Evolutionary conservation across 768 basidiomycete genomes (phyloP).

Genomic region (Amanita brunnescens): DNA sequence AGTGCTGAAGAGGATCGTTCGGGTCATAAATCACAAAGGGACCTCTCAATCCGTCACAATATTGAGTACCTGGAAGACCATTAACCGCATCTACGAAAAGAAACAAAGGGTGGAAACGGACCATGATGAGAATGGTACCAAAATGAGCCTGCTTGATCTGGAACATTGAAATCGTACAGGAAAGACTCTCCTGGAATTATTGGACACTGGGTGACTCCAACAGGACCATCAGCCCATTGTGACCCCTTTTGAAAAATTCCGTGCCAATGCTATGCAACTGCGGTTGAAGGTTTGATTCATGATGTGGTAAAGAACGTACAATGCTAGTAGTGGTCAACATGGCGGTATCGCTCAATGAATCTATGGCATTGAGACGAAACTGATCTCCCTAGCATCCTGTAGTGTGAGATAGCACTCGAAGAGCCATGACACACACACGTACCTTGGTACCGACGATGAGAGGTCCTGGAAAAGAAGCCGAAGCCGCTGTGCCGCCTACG

Average conservation of each 20-base stretch:
- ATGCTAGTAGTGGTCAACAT: slow-evolving; percentile 33
- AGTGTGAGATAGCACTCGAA: background rate
- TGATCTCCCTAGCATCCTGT: slow-evolving; percentile 17
- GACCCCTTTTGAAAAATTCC: slow-evolving; percentile 35
- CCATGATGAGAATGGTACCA: slow-evolving; percentile 25
- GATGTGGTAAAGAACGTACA: slow-evolving; percentile 6
- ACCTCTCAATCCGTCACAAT: slow-evolving; percentile 19
- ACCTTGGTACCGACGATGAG: slow-evolving; percentile 25
- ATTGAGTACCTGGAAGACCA: slow-evolving; percentile 11
- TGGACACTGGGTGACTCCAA: slow-evolving; percentile 33
- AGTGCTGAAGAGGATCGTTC: slow-evolving; percentile 10
- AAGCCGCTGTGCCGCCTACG: slow-evolving; percentile 10
- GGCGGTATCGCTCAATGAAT: slow-evolving; percentile 28
- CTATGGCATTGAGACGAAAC: slow-evolving; percentile 32
- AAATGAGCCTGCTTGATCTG: slow-evolving; percentile 20
- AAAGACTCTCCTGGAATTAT: slow-evolving; percentile 29
- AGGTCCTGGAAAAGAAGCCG: slow-evolving; percentile 27
- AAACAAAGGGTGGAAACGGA: slow-evolving; percentile 12
- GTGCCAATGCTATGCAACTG: slow-evolving; percentile 32
- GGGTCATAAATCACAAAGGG: slow-evolving; percentile 16
- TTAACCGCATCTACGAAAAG: background rate
- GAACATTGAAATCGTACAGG: slow-evolving; percentile 26
- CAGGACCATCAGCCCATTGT: slow-evolving; percentile 28
- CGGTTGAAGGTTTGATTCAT: no score
- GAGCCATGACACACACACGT: background rate